Base-by-base conservation (phyloP, 2,329 filamentous ascomycete species). In the Trichophaea hybrida region DNA sequence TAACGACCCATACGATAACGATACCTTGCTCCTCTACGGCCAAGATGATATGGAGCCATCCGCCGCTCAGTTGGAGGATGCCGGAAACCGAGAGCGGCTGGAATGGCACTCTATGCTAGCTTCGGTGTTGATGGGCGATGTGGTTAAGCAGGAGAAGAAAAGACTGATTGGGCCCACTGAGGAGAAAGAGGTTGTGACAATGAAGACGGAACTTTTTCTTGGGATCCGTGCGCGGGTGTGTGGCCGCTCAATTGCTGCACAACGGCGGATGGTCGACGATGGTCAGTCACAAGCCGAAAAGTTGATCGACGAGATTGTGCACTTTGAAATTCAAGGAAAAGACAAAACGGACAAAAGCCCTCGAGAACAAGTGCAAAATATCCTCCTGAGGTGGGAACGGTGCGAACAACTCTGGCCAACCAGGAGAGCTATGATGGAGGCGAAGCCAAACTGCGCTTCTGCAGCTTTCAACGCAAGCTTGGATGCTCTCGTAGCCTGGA, bases 51-150 rank as follows among this genome's bases (percentile, higher is more conserved):
- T 88, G 65, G 86, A 93, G 68, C 90, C 90, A 0, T 93, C 88
- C 2, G 78, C 88, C 31, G 93, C 97, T 69, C 93, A 98, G 71
- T 73, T 97, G 56, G 85, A 86, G 72, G 86, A 96, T 68, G 86
- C 89, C 0, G 82, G 84, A 64, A 96, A 90, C 69, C 80, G 90
- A 62, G 93, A 97, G 72, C 79, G 91, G 49, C 76, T 98, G 31
- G 93, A 98, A 73, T 98, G 93, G 93, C 90, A 98, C 73, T 88
- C 88, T 2, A 98, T 98, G 93, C 75, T 98, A 59, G 88, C 91
- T 61, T 94, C 91, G 12, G 93, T 98, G 3, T 75, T 98, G 66
- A 96, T 90, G 0, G 93, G 93, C 65, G 93, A 98, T 71, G 93
- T 98, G 6, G 91, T 98, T 60, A 88, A 88, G 69, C 93, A 98